Conservation (phyloP, 306 rosid genomes). For the Notholithocarpus densiflorus region DNA sequence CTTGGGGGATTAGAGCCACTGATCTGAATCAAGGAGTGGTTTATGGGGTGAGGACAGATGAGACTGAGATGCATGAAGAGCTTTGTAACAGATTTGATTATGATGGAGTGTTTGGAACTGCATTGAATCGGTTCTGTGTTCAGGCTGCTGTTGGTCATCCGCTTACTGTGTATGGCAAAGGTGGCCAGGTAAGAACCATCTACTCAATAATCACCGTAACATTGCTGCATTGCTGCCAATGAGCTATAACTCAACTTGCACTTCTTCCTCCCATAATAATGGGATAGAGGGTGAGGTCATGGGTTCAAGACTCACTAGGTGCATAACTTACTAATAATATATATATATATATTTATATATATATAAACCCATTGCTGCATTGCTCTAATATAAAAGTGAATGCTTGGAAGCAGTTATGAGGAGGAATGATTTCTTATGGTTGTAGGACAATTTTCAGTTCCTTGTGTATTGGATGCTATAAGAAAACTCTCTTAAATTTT, state of each 20-base stretch:
- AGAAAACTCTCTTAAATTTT: neutral
- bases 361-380: neutral
- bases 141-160: conserved; percentile 99
- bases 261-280: too few species aligned
- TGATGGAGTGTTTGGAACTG: conserved; percentile 94
- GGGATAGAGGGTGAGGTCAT: too few species aligned
- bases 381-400: neutral
- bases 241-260: too few species aligned
- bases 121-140: conserved; percentile 90
- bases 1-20: conserved; percentile 97
- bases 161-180: conserved; percentile 96
- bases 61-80: conserved; percentile 84
- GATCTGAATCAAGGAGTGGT: conserved; percentile 98
- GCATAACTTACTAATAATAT: too few species aligned
- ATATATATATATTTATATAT: too few species aligned
- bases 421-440: conserved; percentile 5
- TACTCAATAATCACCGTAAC: too few species aligned
- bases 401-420: neutral
- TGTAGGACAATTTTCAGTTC: neutral
- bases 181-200: conserved; percentile 80
- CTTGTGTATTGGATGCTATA: neutral
- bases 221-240: neutral
- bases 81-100: conserved; percentile 82
- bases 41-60: conserved; percentile 81
- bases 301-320: too few species aligned